Percentiles rank a stretch among this genome's conserved stretches.
phyloP scores from a whole-genome alignment of 495 filamentous ascomycete genomes.

The Astrocystis sublimbata region DNA sequence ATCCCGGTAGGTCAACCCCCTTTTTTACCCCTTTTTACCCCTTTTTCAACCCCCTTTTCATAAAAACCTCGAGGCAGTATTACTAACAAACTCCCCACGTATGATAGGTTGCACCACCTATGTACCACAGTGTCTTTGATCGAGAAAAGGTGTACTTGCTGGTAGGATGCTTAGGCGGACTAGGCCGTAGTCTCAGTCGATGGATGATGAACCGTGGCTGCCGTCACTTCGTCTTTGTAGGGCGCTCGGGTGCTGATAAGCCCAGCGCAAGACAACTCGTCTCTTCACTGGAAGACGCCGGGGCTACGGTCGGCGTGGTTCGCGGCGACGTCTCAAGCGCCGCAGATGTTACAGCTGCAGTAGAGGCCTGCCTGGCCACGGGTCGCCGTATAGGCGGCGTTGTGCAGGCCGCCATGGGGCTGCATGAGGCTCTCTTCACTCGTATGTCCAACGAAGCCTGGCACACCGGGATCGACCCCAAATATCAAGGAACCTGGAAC shows the following conservation, averaged over 20 bases:
- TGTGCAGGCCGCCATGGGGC: conserved; percentile 42
- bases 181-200: conserved; percentile 51
- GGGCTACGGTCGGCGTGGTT: conserved; percentile 22
- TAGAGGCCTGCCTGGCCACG: conserved; percentile 13
- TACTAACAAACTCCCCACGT: not conserved
- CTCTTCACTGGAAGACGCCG: conserved; percentile 29
- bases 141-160: conserved; percentile 49
- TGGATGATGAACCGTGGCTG: conserved; percentile 54
- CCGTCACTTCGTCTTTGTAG: conserved; percentile 48
- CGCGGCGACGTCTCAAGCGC: conserved; percentile 26
- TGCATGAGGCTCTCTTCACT: conserved; percentile 44
- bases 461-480: conserved; percentile 39
- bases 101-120: conserved; percentile 14
- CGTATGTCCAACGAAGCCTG: conserved; percentile 44
- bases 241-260: conserved; percentile 41
- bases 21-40: too few species aligned
- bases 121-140: conserved; percentile 17
- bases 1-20: conserved; percentile 15
- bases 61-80: not conserved
- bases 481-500: conserved; percentile 44
- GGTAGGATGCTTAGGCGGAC: conserved; percentile 54
- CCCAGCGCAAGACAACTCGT: conserved; percentile 29
- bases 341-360: conserved; percentile 23
- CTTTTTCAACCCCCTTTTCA: too few species aligned
- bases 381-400: conserved; percentile 27